Evolutionary conservation across 345 rosid genomes (phyloP), one percentile per base, ranked within the genome.

Genomic region (Pelargonium nanum): DNA sequence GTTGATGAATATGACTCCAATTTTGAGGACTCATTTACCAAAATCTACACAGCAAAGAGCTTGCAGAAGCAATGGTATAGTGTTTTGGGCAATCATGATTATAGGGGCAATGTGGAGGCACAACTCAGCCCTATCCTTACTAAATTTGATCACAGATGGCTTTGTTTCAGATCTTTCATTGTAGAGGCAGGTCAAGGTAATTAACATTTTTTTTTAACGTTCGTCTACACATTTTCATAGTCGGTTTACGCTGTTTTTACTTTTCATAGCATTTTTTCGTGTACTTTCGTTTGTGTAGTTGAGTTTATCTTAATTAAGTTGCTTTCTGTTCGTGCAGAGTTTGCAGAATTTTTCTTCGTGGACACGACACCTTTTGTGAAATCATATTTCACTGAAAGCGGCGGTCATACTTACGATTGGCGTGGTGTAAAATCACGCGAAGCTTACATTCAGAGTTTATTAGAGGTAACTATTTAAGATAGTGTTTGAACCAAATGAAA

Each of bases 51-150:
- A 0, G 80, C 81, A 4, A 30, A 63, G 19, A 73, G 81, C 68
- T 64, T 81, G 64, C 83, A 78, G 56, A 76, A 68, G 60, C 81
- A 69, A 52, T 81, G 86, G 83, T 81, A 78, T 30, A 68, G 62
- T 55, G 89, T 83, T 68, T 65, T 83, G 67, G 89, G 89, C 12
- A 83, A 83, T 30, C 89, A 83, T 66, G 89, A 83, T 63, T 83
- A 83, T 56, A 76, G 89, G 56, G 89, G 89, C n/a, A 72, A 78
- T 53, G 89, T 77, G 48, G 58, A 68, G 64, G 89, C 89, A 28
- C 89, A 83, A 17, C 62, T 81, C 50, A 81, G 83, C 61, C 80
- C 76, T n/a, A 56, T 67, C 55, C 83, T 83, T 7, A 64, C 56
- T 45, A 52, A 56, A 52, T 55, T 68, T 20, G 89, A 83, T 54